Conservation (phyloP, 208 protist genomes). For the Blastocrithidia nonstop region DNA sequence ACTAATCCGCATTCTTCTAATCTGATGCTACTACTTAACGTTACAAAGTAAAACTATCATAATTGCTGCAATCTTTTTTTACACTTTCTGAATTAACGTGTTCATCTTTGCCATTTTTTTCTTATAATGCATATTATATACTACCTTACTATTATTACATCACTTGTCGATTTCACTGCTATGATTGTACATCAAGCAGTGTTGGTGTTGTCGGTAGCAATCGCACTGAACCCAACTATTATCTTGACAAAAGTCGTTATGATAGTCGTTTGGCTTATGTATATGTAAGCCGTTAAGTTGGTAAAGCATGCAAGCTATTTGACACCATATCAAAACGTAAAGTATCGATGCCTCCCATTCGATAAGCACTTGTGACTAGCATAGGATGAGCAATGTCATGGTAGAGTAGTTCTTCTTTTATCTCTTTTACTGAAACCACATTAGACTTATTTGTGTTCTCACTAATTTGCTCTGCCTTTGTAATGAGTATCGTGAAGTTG, state of each 20-base stretch:
- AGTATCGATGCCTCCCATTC: conserved; percentile 75
- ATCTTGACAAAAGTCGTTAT: conserved; percentile 54
- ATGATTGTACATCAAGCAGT: no score
- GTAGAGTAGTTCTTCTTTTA: conserved; percentile 63
- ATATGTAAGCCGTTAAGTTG: conserved; percentile 63
- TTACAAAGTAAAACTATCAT: no score
- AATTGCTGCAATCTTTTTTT: no score
- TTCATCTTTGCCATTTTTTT: no score
- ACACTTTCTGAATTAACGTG: no score
- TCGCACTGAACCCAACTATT: conserved; percentile 57
- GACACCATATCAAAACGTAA: conserved; percentile 84
- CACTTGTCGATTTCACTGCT: no score
- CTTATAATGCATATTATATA: no score
- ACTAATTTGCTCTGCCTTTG: conserved; percentile 67
- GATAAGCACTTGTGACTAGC: conserved; percentile 69
- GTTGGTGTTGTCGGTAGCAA: conserved; percentile 46
- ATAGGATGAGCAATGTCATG: conserved; percentile 76
- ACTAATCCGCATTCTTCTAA: no score
- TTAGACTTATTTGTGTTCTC: conserved; percentile 11
- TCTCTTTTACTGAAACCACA: conserved; percentile 32
- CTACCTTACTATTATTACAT: no score
- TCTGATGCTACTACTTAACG: no score
- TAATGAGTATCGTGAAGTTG: conserved; percentile 83
- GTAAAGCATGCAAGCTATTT: conserved; percentile 65
- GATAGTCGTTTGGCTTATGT: conserved; percentile 63